Conservation (phyloP, 2,329 filamentous ascomycete genomes). For the Parastagonospora nodorum region DNA sequence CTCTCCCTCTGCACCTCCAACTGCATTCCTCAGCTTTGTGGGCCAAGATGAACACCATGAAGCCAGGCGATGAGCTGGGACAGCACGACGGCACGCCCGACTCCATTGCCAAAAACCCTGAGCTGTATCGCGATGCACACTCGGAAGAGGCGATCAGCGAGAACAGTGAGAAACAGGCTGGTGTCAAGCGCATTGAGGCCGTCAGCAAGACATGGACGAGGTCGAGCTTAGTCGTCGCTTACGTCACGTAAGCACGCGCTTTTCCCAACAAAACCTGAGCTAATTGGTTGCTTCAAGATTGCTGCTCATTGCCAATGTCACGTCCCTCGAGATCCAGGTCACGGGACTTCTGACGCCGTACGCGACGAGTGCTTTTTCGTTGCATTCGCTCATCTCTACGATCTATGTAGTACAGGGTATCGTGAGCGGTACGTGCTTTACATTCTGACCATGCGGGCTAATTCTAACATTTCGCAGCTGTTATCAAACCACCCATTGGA, state of each 20-base stretch:
- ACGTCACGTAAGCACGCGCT: conserved; percentile 43
- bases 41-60: conserved; percentile 8
- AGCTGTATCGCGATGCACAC: conserved; percentile 2
- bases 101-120: conserved; percentile 9
- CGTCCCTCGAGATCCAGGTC: conserved; percentile 69
- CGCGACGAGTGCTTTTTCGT: conserved; percentile 68
- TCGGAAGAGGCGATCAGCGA: conserved; percentile 11
- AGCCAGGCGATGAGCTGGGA: neutral
- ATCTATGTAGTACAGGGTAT: conserved; percentile 68
- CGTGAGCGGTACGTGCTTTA: conserved; percentile 50
- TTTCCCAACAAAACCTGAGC: neutral
- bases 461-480: conserved; percentile 41
- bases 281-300: conserved; percentile 28
- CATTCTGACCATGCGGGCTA: neutral
- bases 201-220: conserved; percentile 57
- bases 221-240: conserved; percentile 53
- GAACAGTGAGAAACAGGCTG: conserved; percentile 45
- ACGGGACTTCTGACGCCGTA: conserved; percentile 65
- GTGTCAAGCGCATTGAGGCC: conserved; percentile 56
- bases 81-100: conserved; percentile 4
- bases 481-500: conserved; percentile 65
- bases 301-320: conserved; percentile 67
- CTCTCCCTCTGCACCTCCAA: neutral
- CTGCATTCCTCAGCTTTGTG: neutral
- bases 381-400: conserved; percentile 69